Conservation (phyloP, 2,329 filamentous ascomycete species). For the Aspergillus fructus region DNA sequence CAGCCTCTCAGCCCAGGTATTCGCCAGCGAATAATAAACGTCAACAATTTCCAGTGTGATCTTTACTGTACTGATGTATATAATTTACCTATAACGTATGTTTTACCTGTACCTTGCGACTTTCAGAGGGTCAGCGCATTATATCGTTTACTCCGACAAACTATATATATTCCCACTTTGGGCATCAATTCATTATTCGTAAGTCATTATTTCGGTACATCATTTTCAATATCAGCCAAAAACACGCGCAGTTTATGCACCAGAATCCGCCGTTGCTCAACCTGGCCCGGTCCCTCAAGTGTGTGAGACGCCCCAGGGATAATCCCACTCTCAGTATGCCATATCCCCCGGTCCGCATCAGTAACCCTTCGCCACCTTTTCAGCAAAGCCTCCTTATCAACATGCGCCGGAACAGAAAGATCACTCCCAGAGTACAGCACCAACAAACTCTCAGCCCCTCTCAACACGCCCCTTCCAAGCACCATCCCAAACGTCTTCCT, state of each 20-base stretch:
- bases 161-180: too few relatives aligned
- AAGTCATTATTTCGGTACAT: too few relatives aligned
- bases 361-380: conserved; percentile 44
- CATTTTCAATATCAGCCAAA: not conserved
- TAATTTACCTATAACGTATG: too few relatives aligned
- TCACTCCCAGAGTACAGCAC: conserved; percentile 49
- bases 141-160: too few relatives aligned
- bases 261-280: not conserved
- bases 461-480: conserved; percentile 35
- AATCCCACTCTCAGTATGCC: conserved; percentile 51
- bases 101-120: too few relatives aligned
- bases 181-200: too few relatives aligned
- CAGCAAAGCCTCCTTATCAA: conserved; percentile 47
- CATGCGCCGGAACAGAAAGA: conserved; percentile 43
- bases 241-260: not conserved
- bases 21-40: too few relatives aligned
- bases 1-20: too few relatives aligned
- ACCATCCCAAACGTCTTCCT: conserved; percentile 62
- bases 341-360: conserved; percentile 37
- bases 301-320: conserved; percentile 42
- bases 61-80: too few relatives aligned
- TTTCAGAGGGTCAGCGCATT: too few relatives aligned
- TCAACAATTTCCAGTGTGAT: too few relatives aligned
- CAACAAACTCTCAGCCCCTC: conserved; percentile 35
- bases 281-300: not conserved